Evolutionary conservation across 2,329 filamentous ascomycete species (phyloP), one percentile per base, ranked within the genome.

Genomic region (Aspergillus awamori): DNA sequence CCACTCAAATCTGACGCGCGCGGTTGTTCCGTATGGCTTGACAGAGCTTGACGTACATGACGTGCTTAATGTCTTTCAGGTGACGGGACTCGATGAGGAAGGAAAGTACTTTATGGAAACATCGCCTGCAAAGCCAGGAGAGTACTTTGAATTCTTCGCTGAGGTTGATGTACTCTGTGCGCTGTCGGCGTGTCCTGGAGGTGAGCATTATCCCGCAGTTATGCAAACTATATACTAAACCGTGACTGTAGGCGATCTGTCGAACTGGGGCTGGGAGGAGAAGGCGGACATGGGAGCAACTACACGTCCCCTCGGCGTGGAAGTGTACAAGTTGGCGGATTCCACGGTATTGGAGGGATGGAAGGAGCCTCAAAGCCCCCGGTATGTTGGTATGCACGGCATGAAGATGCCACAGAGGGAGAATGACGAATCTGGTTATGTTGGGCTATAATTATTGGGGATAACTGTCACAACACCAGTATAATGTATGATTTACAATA

Each of bases 41-140:
- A 83, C 81, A 5, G 92, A 95, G 76, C 80, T 81, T 30, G 91
- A 95, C 71, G 86, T 95, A 1, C 92, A 96, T 70, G 91, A 96
- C 73, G 91, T 96, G 0, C 82, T 96, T 57, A 96, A 96, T 70
- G 81, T 96, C 3, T 95, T 96, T 72, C 92, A 96, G 74, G 90
- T 93, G 6, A 95, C 92, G 0, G 91, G 91, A 0, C 73, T 95
- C 51, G 89, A 95, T 69, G 81, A 84, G 57, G 70, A 88, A 62
- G 91, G 90, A 0, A 84, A 87, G 56, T 94, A 93, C 67, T 93
- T 91, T 63, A 96, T 96, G 81, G 78, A 80, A 54, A 74, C 81
- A 8, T 81, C 75, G 28, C 81, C 81, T 5, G 80, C 81, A 4
- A 79, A 77, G 61, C 61, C 72, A 24, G 78, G 77, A 24, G 80